These are phyloP conservation scores for Cryptococcus amylolentus DNA, from an alignment of 1,284 basidiomycete genomes.

Conservation along the genomic window DNA sequence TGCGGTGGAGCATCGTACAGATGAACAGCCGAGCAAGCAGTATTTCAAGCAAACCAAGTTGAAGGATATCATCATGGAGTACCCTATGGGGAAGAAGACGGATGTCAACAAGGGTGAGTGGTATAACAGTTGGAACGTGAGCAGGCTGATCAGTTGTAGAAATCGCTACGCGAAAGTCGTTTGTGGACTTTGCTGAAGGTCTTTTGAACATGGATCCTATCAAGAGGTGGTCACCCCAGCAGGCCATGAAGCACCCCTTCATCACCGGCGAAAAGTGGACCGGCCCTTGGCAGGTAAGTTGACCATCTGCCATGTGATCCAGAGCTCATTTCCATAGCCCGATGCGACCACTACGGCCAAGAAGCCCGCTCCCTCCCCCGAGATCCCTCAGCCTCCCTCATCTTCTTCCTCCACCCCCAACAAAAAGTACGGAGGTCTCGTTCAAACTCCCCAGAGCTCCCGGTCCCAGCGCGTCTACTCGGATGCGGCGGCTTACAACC, in stretches of 20 bases:
- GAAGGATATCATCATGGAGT: constrained; percentile 93
- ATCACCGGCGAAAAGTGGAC: constrained; percentile 95
- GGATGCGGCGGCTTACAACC: constrained; percentile 90
- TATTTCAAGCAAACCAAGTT: constrained; percentile 95
- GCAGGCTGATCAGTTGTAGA: constrained; percentile 55
- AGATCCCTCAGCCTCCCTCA: constrained; percentile 15
- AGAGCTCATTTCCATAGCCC: constrained; percentile 5
- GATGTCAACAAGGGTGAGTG: constrained; percentile 86
- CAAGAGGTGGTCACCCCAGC: constrained; percentile 94
- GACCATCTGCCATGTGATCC: neutral
- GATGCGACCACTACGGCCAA: constrained; percentile 11
- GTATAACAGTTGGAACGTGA: neutral
- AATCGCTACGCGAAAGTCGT: constrained; percentile 86
- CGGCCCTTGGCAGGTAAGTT: constrained; percentile 76
- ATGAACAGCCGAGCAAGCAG: constrained; percentile 96
- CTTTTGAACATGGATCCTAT: constrained; percentile 91
- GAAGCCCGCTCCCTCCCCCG: constrained; percentile 13
- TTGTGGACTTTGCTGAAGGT: constrained; percentile 97
- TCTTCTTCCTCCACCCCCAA: constrained; percentile 30
- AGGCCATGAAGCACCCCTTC: constrained; percentile 93
- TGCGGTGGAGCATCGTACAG: constrained; percentile 85
- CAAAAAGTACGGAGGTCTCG: constrained; percentile 91
- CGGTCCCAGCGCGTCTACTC: constrained; percentile 75
- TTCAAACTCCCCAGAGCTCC: constrained; percentile 63
- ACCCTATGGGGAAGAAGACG: constrained; percentile 76